Evolutionary conservation across 2,329 filamentous ascomycete genomes (phyloP).

Genomic region (Aspergillus alliaceus): DNA sequence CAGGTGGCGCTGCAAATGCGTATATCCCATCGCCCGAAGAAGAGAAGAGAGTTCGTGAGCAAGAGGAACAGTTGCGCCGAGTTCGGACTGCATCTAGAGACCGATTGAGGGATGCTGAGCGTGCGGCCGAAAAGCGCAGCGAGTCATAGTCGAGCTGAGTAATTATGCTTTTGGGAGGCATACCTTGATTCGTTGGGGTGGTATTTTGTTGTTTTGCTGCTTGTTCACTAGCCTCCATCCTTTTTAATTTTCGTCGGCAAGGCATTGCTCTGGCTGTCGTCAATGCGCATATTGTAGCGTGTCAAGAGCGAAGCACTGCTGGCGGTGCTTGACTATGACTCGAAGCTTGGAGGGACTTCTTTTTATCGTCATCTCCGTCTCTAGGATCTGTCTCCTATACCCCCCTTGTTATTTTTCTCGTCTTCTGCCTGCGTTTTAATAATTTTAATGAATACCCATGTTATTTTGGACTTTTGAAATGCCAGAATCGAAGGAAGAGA

Average conservation of each 20-base stretch:
- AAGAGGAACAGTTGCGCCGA: constrained; percentile 33
- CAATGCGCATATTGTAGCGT: not conserved
- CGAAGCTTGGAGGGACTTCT: not conserved
- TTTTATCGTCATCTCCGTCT: not conserved
- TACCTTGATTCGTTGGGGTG: not conserved
- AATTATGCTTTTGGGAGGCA: not conserved
- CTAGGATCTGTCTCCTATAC: not conserved
- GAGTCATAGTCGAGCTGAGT: constrained; percentile 8
- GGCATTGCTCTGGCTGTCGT: not conserved
- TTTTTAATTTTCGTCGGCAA: not conserved
- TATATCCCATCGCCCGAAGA: constrained; percentile 27
- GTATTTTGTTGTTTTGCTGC: no score
- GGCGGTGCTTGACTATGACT: constrained; percentile 6
- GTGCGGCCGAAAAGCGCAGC: constrained; percentile 7
- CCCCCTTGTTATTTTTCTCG: not conserved
- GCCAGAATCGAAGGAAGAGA: not conserved
- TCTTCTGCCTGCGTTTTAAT: not conserved
- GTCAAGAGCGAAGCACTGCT: constrained; percentile 2
- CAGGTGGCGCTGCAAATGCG: constrained; percentile 39
- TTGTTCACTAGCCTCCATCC: not conserved
- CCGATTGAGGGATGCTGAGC: constrained; percentile 15
- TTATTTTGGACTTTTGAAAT: not conserved
- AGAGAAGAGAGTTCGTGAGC: constrained; percentile 30
- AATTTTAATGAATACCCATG: not conserved
- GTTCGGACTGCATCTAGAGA: constrained; percentile 27